Conservation (phyloP, 177 flowering plant species). For the Vitis hybrid region DNA sequence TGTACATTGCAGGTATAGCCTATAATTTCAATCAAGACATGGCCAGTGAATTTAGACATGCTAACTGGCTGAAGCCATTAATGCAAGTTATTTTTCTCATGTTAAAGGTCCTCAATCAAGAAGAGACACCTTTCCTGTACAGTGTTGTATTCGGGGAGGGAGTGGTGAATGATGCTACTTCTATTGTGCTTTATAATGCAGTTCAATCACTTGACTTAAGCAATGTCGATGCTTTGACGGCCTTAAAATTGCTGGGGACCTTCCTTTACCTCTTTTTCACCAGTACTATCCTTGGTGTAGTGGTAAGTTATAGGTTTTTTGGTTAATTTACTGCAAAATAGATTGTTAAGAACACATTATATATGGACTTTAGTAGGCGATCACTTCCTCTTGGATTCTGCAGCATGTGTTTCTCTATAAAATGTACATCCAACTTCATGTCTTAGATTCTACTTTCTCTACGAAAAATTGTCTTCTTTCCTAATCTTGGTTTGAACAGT, state of each 20-base stretch:
- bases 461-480: no score
- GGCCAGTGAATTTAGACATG: neutral
- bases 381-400: no score
- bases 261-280: slow-evolving; percentile 70
- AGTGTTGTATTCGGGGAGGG: slow-evolving; percentile 81
- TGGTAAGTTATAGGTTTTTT: slow-evolving; percentile 41
- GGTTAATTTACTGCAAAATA: neutral
- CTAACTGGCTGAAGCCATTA: neutral
- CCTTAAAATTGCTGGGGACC: slow-evolving; percentile 52
- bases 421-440: no score
- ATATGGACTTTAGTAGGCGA: no score
- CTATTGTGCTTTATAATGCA: slow-evolving; percentile 72
- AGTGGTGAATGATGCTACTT: slow-evolving; percentile 82
- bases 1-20: slow-evolving; percentile 67
- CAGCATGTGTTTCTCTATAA: no score
- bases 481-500: no score
- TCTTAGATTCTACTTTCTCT: no score
- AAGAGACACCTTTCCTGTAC: slow-evolving; percentile 74
- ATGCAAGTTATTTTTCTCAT: slow-evolving; percentile 1
- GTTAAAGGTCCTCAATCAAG: slow-evolving; percentile 71
- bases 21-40: neutral
- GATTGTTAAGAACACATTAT: no score
- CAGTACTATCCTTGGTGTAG: slow-evolving; percentile 66
- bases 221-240: slow-evolving; percentile 33
- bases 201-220: slow-evolving; percentile 54